Percentiles rank a stretch among this genome's conserved stretches.
phyloP scores from a whole-genome alignment of 2,329 filamentous ascomycete genomes.

The Colletotrichum sp. region DNA sequence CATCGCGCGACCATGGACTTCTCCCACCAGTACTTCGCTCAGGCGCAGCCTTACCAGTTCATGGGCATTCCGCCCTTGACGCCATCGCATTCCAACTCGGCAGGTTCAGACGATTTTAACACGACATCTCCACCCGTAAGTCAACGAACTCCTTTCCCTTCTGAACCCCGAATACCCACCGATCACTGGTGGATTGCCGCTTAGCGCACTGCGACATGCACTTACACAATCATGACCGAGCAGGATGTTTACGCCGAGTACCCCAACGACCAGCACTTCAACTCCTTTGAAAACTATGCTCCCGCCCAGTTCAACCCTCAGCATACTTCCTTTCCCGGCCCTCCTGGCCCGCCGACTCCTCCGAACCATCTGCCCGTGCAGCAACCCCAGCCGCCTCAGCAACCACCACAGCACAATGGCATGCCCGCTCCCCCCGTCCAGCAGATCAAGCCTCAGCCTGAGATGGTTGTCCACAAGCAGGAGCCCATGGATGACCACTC shows the following conservation, averaged over 20 bases:
- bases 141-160: constrained; percentile 25
- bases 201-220: constrained; percentile 32
- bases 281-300: constrained; percentile 48
- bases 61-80: constrained; percentile 59
- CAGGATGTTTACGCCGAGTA: constrained; percentile 58
- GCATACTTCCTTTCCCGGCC: constrained; percentile 45
- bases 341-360: constrained; percentile 58
- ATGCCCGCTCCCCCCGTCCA: constrained; percentile 29
- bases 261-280: constrained; percentile 53
- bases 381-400: constrained; percentile 14
- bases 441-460: constrained; percentile 22
- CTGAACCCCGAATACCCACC: constrained; percentile 28
- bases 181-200: constrained; percentile 27
- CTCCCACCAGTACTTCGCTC: constrained; percentile 54
- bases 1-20: constrained; percentile 53
- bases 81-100: constrained; percentile 60
- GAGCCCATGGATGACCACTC: constrained; percentile 43
- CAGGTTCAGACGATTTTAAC: constrained; percentile 59
- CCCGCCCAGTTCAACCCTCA: constrained; percentile 27
- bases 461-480: constrained; percentile 31
- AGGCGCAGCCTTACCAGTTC: constrained; percentile 58
- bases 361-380: constrained; percentile 26
- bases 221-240: constrained; percentile 36
- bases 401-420: constrained; percentile 28
- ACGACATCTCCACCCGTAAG: constrained; percentile 61